Evolutionary conservation across 2,329 filamentous ascomycete genomes (phyloP).

Genomic region (Paecilomyces formosus): DNA sequence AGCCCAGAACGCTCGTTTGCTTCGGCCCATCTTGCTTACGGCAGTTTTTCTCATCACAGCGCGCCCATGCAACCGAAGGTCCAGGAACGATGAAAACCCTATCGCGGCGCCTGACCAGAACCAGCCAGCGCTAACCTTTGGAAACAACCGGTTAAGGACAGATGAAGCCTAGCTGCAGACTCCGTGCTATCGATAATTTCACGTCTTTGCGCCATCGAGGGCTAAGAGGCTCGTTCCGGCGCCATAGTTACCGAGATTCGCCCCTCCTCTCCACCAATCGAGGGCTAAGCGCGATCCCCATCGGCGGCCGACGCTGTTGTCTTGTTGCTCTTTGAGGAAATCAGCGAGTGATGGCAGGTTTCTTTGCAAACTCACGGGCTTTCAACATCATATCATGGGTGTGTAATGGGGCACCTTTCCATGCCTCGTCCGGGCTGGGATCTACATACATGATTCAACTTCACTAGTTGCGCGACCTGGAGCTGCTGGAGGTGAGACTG

Average conservation of each 20-base stretch:
- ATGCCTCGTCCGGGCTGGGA: not conserved
- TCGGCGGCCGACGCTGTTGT: not conserved
- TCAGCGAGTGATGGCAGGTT: not conserved
- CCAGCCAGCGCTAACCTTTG: not conserved
- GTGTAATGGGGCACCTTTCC: not conserved
- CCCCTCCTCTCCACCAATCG: not conserved
- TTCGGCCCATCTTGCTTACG: not conserved
- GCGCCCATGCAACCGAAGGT: not conserved
- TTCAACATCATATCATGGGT: not conserved
- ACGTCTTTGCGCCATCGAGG: not conserved
- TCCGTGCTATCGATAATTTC: not conserved
- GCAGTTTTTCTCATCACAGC: not conserved
- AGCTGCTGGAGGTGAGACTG: not conserved
- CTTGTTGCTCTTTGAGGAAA: not conserved
- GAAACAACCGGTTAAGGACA: not conserved
- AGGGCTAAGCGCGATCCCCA: not conserved
- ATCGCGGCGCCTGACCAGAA: not conserved
- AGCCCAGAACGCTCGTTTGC: not conserved
- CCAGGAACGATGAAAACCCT: not conserved
- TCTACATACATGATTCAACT: not conserved
- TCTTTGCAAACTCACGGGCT: not conserved
- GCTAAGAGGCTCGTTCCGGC: not conserved
- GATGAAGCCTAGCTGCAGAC: not conserved
- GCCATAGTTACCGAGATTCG: not conserved
- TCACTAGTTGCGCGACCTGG: not conserved